phyloP scores from a whole-genome alignment of 495 filamentous ascomycete species.

The Penicillium turbatum region DNA sequence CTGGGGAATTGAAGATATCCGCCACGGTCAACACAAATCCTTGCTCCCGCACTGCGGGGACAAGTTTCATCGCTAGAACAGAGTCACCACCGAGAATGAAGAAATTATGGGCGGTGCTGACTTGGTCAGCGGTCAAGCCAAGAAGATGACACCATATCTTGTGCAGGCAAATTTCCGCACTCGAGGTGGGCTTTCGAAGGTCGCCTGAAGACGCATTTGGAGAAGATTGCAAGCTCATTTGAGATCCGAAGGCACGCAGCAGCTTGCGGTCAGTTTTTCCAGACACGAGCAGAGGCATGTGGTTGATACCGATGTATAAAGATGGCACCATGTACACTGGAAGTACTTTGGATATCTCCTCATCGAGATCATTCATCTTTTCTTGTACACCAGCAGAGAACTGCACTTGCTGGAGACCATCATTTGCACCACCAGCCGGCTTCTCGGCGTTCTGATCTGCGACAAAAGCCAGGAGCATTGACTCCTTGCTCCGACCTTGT shows the following conservation, averaged over 20 bases:
- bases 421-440: no score
- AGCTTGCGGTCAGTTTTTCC: background rate
- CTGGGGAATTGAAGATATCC: conserved; percentile 3
- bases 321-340: background rate
- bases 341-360: background rate
- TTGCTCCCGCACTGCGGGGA: background rate
- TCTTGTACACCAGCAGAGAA: background rate
- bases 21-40: background rate
- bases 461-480: background rate
- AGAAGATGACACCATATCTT: background rate
- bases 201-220: background rate
- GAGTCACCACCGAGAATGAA: background rate
- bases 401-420: no score
- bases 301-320: background rate
- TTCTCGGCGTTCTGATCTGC: background rate
- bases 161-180: background rate
- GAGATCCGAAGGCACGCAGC: background rate
- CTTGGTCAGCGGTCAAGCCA: background rate
- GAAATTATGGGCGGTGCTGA: background rate
- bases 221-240: background rate
- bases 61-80: background rate
- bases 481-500: no score
- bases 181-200: background rate
- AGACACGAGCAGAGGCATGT: background rate
- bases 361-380: background rate